Conservation (phyloP, 768 basidiomycete genomes). For the Panaeolus papilionaceus region DNA sequence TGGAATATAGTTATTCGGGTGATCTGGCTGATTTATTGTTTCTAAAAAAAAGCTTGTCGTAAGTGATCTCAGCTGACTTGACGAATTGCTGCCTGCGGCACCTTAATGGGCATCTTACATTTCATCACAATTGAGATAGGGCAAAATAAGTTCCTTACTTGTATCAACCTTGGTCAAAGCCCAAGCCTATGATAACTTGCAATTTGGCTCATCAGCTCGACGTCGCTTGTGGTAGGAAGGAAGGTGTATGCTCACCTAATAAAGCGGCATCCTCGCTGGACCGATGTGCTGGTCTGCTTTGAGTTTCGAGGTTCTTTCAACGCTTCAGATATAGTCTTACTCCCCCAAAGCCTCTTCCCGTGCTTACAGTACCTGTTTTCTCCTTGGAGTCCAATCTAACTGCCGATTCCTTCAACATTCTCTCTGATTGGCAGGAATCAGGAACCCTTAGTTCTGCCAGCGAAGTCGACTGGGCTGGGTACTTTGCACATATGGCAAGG, state of each 20-base stretch:
- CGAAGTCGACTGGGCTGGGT: too few relatives aligned
- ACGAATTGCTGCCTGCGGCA: background rate
- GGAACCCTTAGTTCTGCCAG: too few relatives aligned
- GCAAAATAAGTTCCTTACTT: background rate
- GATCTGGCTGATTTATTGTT: background rate
- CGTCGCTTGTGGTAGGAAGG: background rate
- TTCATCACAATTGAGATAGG: background rate
- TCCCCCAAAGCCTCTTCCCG: too few relatives aligned
- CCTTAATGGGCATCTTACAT: background rate
- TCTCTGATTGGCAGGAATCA: too few relatives aligned
- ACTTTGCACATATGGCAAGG: too few relatives aligned
- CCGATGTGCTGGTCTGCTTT: too few relatives aligned
- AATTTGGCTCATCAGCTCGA: background rate
- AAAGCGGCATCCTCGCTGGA: background rate
- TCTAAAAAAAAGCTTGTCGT: background rate
- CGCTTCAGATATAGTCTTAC: too few relatives aligned
- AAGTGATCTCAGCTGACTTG: background rate
- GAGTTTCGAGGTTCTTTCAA: too few relatives aligned
- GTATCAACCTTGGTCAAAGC: background rate
- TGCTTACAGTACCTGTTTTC: too few relatives aligned
- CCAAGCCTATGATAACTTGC: too few relatives aligned
- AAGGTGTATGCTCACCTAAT: background rate
- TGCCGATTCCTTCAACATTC: too few relatives aligned
- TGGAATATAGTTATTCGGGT: conserved; percentile 1
- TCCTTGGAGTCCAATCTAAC: too few relatives aligned